phyloP scores from a whole-genome alignment of 768 basidiomycete species.

The button mushroom (Agaricus bisporus) region DNA sequence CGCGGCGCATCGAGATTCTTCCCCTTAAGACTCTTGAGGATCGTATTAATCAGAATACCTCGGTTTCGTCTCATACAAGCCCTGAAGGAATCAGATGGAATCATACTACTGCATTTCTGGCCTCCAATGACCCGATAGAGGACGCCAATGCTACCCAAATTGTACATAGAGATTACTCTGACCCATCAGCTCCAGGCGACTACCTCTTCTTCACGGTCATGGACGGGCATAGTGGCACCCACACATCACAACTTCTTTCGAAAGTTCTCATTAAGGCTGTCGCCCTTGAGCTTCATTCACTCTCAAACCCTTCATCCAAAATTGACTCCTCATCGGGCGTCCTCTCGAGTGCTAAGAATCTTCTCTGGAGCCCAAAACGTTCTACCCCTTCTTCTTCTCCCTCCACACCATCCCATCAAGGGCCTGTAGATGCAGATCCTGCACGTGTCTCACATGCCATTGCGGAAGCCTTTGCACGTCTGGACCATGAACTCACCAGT shows the following conservation, averaged over 20 bases:
- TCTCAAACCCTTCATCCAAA: constrained; percentile 27
- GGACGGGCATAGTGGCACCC: constrained; percentile 84
- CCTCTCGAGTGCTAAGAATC: constrained; percentile 10
- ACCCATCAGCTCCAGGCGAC: constrained; percentile 58
- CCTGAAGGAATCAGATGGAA: constrained; percentile 62
- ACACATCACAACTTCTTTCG: constrained; percentile 81
- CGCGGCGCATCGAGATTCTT: constrained; percentile 48
- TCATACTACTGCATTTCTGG: constrained; percentile 70
- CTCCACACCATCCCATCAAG: constrained; percentile 17
- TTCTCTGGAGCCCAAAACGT: constrained; percentile 22
- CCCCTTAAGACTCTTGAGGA: constrained; percentile 49
- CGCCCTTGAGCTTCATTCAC: constrained; percentile 61
- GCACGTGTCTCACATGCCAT: constrained; percentile 58
- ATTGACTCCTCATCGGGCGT: constrained; percentile 18
- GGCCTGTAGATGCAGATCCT: constrained; percentile 35
- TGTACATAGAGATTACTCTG: constrained; percentile 55
- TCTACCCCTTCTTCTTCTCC: constrained; percentile 32
- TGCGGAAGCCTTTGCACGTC: constrained; percentile 66
- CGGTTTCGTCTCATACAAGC: constrained; percentile 35
- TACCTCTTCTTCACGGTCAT: constrained; percentile 83
- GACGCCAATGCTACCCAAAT: constrained; percentile 76
- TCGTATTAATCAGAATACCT: constrained; percentile 51
- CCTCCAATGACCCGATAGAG: constrained; percentile 89
- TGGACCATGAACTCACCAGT: constrained; percentile 82
- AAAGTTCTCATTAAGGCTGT: constrained; percentile 82